phyloP scores from a whole-genome alignment of 2,329 filamentous ascomycete genomes.

The Sclerotinia minor region DNA sequence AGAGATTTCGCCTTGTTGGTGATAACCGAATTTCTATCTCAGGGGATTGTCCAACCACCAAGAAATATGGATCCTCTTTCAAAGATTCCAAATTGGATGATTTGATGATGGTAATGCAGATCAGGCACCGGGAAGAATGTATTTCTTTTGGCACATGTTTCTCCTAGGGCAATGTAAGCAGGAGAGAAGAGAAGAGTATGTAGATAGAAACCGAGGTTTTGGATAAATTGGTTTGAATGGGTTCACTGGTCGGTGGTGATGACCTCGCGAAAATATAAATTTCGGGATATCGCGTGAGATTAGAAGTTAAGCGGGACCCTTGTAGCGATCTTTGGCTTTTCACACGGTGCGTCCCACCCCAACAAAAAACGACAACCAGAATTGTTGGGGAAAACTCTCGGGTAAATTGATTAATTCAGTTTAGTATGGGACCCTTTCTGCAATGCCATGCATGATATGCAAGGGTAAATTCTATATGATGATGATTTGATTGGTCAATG shows the following conservation, averaged over 20 bases:
- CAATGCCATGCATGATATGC: conserved; percentile 13
- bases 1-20: background rate
- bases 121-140: background rate
- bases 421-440: conserved; percentile 14
- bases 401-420: conserved; percentile 4
- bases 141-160: background rate
- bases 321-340: conserved; percentile 16
- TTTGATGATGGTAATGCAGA: background rate
- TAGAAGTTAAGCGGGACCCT: background rate
- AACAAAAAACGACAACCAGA: conserved; percentile 20
- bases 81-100: background rate
- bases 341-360: conserved; percentile 2
- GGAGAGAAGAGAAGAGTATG: background rate
- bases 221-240: background rate
- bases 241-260: too few species aligned
- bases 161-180: too few species aligned
- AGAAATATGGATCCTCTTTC: background rate
- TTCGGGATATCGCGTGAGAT: background rate
- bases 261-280: background rate
- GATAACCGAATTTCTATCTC: conserved; percentile 3
- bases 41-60: background rate
- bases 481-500: conserved; percentile 18
- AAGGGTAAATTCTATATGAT: background rate
- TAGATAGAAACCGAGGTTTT: background rate
- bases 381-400: conserved; percentile 24